Base-by-base conservation (phyloP, 352 stramenopile species). In the Pythium myriotylum region DNA sequence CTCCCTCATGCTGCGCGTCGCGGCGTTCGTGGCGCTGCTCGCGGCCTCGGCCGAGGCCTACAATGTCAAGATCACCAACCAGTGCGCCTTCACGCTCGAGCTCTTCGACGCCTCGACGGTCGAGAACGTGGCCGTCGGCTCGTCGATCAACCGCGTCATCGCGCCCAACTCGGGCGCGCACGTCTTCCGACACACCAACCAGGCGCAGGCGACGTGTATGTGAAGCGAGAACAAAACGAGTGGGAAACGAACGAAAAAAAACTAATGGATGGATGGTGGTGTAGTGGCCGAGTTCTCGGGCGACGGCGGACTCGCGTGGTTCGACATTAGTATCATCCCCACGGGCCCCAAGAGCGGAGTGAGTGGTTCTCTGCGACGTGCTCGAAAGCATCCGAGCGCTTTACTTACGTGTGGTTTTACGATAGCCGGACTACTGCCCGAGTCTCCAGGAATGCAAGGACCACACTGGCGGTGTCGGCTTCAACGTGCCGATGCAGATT, bases 271-370 rank as follows among this genome's bases (percentile, higher is more conserved):
- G 49, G 2, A 33, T 56, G 0, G 45, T 8, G 71, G 16, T 27
- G 24, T 54, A 86, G 77, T 88, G 40, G 78, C 78, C 42, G 81
- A 90, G 67, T 91, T 91, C 54, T 88, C 81, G 12, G 72, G 67
- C 6, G 77, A 86, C 48, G 70, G 66, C 39, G 71, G 70, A 27
- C 65, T 56, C 22, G 66, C 70, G 9, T 91, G 81, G 79, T 91
- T 75, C 64, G 81, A 91, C 51, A 88, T 91, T 68, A 86, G 74
- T 41, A 91, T 86, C 62, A 88, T 91, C 68, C 81, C 81, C 3
- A 88, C 80, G 3, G 70, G 79, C 4, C 59, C 74, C 6, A 69
- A 86, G 61, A 82, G 72, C 46, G 82, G 76, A 13, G 79, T 88
- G 83, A 32, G 79, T 85, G 45, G 9, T 2, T 10, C 41, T 12